Evolutionary conservation across 2,329 filamentous ascomycete species (phyloP).

Genomic region (Teratosphaeria nubilosa): DNA sequence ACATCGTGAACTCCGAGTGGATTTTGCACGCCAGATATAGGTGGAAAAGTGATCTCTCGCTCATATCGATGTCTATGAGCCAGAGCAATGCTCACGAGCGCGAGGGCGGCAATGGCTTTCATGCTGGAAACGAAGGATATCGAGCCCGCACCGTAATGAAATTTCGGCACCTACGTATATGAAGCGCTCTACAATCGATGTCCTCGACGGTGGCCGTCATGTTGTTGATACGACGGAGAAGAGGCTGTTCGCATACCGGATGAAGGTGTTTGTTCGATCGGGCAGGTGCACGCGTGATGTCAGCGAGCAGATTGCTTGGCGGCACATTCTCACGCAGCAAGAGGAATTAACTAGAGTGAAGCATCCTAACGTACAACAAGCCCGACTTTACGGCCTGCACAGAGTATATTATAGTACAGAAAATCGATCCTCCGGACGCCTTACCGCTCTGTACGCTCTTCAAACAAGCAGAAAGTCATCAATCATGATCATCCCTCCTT

Average conservation of each 20-base stretch:
- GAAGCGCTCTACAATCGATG: background rate
- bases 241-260: background rate
- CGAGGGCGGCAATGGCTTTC: background rate
- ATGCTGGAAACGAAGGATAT: background rate
- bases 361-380: background rate
- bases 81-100: constrained; percentile 6
- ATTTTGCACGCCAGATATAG: constrained; percentile 27
- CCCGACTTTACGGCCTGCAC: background rate
- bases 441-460: background rate
- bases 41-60: constrained; percentile 37
- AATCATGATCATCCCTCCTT: background rate
- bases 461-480: background rate
- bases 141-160: no score
- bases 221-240: background rate
- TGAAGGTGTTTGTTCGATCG: background rate
- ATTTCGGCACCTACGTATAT: background rate
- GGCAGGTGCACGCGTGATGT: background rate
- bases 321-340: no score
- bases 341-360: background rate
- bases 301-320: background rate
- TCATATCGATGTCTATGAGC: constrained; percentile 2
- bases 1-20: constrained; percentile 18
- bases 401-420: background rate
- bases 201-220: background rate
- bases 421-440: background rate